phyloP scores from a whole-genome alignment of 768 basidiomycete species.

The Suillus ampliporus region DNA sequence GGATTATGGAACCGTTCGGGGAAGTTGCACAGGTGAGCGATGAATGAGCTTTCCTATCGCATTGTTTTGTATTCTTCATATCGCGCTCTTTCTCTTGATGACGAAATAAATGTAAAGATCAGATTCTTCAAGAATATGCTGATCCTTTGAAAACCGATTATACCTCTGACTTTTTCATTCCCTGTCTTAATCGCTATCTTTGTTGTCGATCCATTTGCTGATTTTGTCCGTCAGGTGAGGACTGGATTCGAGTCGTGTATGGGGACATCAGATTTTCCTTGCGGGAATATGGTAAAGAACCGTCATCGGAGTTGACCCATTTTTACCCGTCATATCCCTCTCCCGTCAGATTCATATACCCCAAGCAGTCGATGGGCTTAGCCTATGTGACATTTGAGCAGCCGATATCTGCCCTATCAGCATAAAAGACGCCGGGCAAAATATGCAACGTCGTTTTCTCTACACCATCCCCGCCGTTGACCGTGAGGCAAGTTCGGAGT shows the following conservation, averaged over 20 bases:
- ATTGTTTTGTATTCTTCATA: not conserved
- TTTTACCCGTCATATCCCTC: constrained; percentile 8
- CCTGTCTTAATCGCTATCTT: too few relatives aligned
- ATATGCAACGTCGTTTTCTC: constrained; percentile 87
- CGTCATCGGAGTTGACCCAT: not conserved
- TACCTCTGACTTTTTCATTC: too few relatives aligned
- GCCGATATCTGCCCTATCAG: constrained; percentile 59
- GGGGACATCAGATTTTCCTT: constrained; percentile 62
- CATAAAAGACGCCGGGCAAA: constrained; percentile 80
- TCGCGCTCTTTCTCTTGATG: constrained; percentile 38
- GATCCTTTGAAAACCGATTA: too few relatives aligned
- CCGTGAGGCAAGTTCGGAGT: constrained; percentile 52
- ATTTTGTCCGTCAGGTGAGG: not conserved
- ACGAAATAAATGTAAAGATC: constrained; percentile 54
- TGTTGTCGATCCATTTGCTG: too few relatives aligned
- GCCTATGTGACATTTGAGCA: constrained; percentile 62
- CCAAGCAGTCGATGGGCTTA: constrained; percentile 61
- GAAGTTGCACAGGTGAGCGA: constrained; percentile 75
- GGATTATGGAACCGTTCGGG: constrained; percentile 71
- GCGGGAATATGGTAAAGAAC: constrained; percentile 62
- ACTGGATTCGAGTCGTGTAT: constrained; percentile 49
- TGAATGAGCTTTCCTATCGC: too few relatives aligned
- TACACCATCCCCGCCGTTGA: constrained; percentile 90
- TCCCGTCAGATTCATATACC: constrained; percentile 61
- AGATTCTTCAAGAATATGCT: constrained; percentile 38